phyloP scores from a whole-genome alignment of 345 rosid species.

The Boechera retrofracta region DNA sequence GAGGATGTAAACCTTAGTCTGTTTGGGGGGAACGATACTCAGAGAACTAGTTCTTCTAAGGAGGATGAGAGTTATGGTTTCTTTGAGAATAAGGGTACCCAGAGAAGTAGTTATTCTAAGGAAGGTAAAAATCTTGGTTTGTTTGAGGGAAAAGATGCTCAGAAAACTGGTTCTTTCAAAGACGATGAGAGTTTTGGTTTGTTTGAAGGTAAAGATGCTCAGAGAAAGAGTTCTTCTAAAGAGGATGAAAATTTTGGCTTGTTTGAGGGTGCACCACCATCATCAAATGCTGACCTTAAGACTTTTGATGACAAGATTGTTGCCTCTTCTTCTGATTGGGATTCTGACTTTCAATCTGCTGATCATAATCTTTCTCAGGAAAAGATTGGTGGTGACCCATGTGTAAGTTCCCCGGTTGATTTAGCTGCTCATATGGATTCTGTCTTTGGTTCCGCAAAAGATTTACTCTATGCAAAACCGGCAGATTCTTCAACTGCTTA shows the following conservation, averaged over 20 bases:
- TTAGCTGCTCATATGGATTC: slow-evolving; percentile 66
- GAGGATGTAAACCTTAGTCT: slow-evolving; percentile 43
- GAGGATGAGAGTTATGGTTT: slow-evolving; percentile 42
- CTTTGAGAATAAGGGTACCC: slow-evolving; percentile 33
- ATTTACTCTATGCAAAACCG: slow-evolving; percentile 38
- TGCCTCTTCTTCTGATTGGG: slow-evolving; percentile 58
- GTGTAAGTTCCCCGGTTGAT: slow-evolving; percentile 56
- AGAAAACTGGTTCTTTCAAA: slow-evolving; percentile 35
- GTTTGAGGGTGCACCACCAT: slow-evolving; percentile 54
- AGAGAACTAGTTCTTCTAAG: slow-evolving; percentile 23
- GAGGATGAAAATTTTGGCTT: slow-evolving; percentile 40
- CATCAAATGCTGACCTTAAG: slow-evolving; percentile 41
- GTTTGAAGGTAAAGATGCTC: slow-evolving; percentile 33
- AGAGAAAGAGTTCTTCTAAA: slow-evolving; percentile 36
- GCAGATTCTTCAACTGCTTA: slow-evolving; percentile 47
- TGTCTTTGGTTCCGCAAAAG: slow-evolving; percentile 61
- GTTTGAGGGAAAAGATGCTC: slow-evolving; percentile 45
- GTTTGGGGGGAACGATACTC: slow-evolving; percentile 30
- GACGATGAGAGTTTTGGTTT: slow-evolving; percentile 38
- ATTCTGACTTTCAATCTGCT: slow-evolving; percentile 57
- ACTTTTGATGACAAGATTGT: slow-evolving; percentile 42
- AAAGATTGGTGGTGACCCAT: slow-evolving; percentile 47
- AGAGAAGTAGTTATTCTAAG: slow-evolving; percentile 37
- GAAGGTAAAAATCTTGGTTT: slow-evolving; percentile 36
- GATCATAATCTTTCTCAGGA: slow-evolving; percentile 45